Percentiles rank a stretch among this genome's conserved stretches.
Evolutionary conservation across 2,329 filamentous ascomycete genomes (phyloP).

Genomic region (Didymellaceae sp.): DNA sequence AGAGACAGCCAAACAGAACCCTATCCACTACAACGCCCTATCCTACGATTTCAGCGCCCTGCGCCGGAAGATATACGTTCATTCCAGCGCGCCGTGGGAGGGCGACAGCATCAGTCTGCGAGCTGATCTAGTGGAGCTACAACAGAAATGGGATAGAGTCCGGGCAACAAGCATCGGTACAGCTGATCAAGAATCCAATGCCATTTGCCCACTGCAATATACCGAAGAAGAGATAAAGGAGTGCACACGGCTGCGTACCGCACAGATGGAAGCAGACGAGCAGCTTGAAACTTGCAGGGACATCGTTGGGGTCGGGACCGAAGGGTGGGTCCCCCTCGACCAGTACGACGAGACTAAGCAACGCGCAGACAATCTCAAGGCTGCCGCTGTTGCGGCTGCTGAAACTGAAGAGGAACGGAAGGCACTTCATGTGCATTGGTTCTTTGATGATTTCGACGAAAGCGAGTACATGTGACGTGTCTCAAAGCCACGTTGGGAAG

Average conservation of each 20-base stretch:
- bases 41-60: conserved; percentile 27
- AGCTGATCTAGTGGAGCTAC: conserved; percentile 31
- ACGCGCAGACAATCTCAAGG: neutral
- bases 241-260: conserved; percentile 28
- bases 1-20: conserved; percentile 33
- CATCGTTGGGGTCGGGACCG: too few relatives aligned
- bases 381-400: conserved; percentile 22
- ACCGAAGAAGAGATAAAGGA: conserved; percentile 27
- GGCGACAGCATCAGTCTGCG: conserved; percentile 40
- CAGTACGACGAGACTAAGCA: neutral
- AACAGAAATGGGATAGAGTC: conserved; percentile 30
- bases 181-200: too few relatives aligned
- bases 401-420: conserved; percentile 29
- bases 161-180: too few relatives aligned
- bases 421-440: conserved; percentile 32
- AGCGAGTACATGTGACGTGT: neutral
- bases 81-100: conserved; percentile 38
- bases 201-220: too few relatives aligned
- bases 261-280: conserved; percentile 33
- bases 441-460: conserved; percentile 45
- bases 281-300: conserved; percentile 32
- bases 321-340: neutral
- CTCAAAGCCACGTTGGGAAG: too few relatives aligned
- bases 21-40: conserved; percentile 35
- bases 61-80: conserved; percentile 33